Base-by-base conservation (phyloP, 495 filamentous ascomycete species). In the Sphaerosporella brunnea region DNA sequence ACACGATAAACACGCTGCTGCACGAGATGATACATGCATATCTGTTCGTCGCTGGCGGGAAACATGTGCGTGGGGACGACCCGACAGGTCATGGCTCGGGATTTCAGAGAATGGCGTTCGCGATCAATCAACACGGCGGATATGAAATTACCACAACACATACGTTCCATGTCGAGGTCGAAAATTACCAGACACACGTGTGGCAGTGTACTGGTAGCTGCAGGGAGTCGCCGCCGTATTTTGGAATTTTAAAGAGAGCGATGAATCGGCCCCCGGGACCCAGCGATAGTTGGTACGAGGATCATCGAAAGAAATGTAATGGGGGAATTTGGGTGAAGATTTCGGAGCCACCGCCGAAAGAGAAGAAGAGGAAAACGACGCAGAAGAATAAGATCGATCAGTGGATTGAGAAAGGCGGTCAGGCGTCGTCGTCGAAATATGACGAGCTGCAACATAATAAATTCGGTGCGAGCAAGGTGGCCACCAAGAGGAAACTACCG, bases 21-120 rank as follows among this genome's bases (percentile, higher is more conserved):
- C 46, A 49, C 36, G 46, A 49, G 36, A 38, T 23, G 20, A 49
- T 49, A 10, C 46, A 49, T 25, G 46, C 46, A 15, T 49, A 49
- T 21, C 36, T 49, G 10, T 49, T 49, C 34, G 25, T 49, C 35
- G 46, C 36, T 25, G 46, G 46, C 7, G 46, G 46, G 11, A 40
- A 28, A 25, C 46, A 49, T 41, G 46, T 41, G 2, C 34, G 46
- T 11, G 46, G 46, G 21, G 46, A 49, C 23, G 46, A 49, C 28
- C 46, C 46, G 35, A 38, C 46, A n/a, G 46, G 46, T 18, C 46
- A 49, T 41, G 46, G 46, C 2, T 5, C 11, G 4, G 46, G 35
- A 7, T 49, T 49, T 24, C 34, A 38, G 18, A 20, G 15, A 24
- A 18, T 49, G 7, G 46, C 46, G 19, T 23, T 7, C n/a, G 36